phyloP scores from a whole-genome alignment of 2,329 filamentous ascomycete species.

The Pseudogymnoascus sp. region DNA sequence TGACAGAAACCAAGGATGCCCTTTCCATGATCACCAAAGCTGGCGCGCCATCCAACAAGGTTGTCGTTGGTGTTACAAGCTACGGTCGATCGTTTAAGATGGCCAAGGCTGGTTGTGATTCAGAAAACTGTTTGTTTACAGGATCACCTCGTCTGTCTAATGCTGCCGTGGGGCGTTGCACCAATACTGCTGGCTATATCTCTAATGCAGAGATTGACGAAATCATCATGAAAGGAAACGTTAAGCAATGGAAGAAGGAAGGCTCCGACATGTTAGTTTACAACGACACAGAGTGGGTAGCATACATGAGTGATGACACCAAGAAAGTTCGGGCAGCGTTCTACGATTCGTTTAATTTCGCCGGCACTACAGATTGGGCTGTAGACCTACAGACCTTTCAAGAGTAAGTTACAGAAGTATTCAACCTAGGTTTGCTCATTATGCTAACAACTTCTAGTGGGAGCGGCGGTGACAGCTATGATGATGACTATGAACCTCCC shows the following conservation, averaged over 20 bases:
- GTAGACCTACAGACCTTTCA: conserved; percentile 23
- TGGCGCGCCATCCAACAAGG: conserved; percentile 24
- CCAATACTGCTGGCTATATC: conserved; percentile 29
- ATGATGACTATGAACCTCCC: background rate
- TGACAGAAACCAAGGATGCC: conserved; percentile 29
- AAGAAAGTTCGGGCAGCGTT: conserved; percentile 20
- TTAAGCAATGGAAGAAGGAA: no score
- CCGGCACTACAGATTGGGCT: conserved; percentile 30
- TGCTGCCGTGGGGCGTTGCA: conserved; percentile 25
- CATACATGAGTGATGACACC: conserved; percentile 22
- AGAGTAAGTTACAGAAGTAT: background rate
- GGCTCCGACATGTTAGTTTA: conserved; percentile 20
- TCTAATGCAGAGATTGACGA: conserved; percentile 29
- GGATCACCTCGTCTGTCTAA: background rate
- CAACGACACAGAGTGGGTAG: conserved; percentile 26
- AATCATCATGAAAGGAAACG: conserved; percentile 19
- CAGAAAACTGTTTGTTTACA: conserved; percentile 28
- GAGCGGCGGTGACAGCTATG: background rate
- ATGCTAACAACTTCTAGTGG: background rate
- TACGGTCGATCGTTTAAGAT: conserved; percentile 33
- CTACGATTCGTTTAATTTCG: conserved; percentile 23
- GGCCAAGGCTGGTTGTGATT: conserved; percentile 24
- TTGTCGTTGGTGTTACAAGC: conserved; percentile 29
- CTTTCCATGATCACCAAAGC: conserved; percentile 35
- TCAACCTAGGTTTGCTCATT: background rate